phyloP scores from a whole-genome alignment of 441 rosid species.

The Brassica balearica region DNA sequence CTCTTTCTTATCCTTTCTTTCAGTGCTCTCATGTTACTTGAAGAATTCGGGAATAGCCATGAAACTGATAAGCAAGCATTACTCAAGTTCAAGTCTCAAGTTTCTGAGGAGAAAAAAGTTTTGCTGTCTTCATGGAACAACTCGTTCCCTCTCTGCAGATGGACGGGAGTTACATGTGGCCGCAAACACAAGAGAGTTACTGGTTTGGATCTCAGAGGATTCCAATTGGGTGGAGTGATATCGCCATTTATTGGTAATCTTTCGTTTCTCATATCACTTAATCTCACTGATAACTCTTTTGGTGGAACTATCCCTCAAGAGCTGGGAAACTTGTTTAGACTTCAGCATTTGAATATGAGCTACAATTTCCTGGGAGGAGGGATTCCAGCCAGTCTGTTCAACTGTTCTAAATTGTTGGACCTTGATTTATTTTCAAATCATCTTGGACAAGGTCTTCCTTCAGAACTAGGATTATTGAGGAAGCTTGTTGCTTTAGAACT shows the following conservation, averaged over 20 bases:
- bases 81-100: constrained; percentile 1
- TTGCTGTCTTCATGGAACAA: not conserved
- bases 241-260: not conserved
- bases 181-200: not conserved
- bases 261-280: not conserved
- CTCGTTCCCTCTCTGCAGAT: not conserved
- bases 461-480: not conserved
- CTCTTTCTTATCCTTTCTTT: not conserved
- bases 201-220: not conserved
- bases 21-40: not conserved
- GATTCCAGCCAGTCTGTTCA: not conserved
- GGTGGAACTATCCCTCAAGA: not conserved
- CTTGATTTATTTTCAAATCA: not conserved
- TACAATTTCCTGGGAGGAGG: not conserved
- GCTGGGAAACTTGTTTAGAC: not conserved
- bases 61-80: not conserved
- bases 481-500: not conserved
- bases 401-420: not conserved
- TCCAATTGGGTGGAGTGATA: not conserved
- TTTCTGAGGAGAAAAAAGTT: not conserved
- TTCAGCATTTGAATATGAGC: not conserved
- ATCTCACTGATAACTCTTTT: not conserved
- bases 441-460: not conserved
- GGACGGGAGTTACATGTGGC: not conserved
- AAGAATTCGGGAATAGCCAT: not conserved